Evolutionary conservation across 805 yeast species (phyloP).

Genomic region (Starmerella apicola): DNA sequence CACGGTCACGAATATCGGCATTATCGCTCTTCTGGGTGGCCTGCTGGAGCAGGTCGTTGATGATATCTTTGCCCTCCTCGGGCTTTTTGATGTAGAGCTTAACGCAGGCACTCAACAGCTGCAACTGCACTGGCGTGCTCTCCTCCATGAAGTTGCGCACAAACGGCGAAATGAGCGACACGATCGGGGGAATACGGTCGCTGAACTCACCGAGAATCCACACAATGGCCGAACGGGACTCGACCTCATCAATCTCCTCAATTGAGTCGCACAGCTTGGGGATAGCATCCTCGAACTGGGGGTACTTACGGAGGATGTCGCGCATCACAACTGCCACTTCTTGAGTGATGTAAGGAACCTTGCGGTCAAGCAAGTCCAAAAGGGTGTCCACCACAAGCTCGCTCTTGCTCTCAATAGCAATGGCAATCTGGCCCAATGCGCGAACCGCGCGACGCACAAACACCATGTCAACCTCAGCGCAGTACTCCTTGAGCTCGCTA

Average conservation of each 20-base stretch:
- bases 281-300: constrained; percentile 44
- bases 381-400: constrained; percentile 54
- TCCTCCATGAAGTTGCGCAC: constrained; percentile 48
- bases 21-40: constrained; percentile 69
- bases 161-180: constrained; percentile 32
- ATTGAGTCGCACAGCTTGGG: constrained; percentile 34
- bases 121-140: constrained; percentile 61
- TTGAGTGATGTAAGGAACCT: constrained; percentile 59
- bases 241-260: constrained; percentile 64
- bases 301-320: constrained; percentile 62
- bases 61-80: constrained; percentile 47
- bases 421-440: constrained; percentile 83
- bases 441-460: constrained; percentile 83
- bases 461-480: constrained; percentile 75
- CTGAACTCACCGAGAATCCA: constrained; percentile 81
- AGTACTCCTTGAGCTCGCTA: constrained; percentile 73
- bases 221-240: constrained; percentile 60
- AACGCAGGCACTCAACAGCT: constrained; percentile 62
- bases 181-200: constrained; percentile 35
- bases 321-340: constrained; percentile 67
- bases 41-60: constrained; percentile 61
- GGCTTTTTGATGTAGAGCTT: constrained; percentile 58
- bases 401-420: constrained; percentile 55
- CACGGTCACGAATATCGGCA: constrained; percentile 81
- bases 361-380: constrained; percentile 47